These are phyloP conservation scores for Phanerochaete carnosa DNA, from an alignment of 768 basidiomycete species.

Conservation along the genomic window DNA sequence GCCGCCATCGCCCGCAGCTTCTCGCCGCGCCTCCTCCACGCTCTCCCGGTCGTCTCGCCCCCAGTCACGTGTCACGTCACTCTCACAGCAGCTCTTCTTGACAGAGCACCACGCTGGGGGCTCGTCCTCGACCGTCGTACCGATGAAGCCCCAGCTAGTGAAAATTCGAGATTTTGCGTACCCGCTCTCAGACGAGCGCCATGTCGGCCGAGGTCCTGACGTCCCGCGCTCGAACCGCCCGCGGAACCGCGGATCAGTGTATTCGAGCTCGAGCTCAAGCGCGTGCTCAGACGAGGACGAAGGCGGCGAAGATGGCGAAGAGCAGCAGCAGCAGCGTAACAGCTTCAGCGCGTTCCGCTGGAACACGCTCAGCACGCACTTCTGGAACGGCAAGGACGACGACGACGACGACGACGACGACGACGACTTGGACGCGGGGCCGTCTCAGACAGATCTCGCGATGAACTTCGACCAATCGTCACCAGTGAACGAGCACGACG, in stretches of 20 bases:
- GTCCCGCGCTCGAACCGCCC: conserved; percentile 38
- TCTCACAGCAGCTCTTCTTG: conserved; percentile 28
- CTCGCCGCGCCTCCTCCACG: conserved; percentile 39
- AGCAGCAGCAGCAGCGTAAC: conserved; percentile 22
- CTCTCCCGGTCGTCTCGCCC: conserved; percentile 30
- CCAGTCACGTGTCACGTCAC: conserved; percentile 36
- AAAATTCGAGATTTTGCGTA: conserved; percentile 53
- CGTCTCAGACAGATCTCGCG: conserved; percentile 42
- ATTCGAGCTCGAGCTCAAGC: conserved; percentile 18
- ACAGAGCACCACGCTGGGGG: conserved; percentile 29
- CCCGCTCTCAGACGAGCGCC: conserved; percentile 38
- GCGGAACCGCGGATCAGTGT: conserved; percentile 27
- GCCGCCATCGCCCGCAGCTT: conserved; percentile 54
- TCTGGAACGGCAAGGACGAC: conserved; percentile 30
- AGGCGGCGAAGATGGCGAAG: conserved; percentile 22
- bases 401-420: not conserved
- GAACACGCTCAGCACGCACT: conserved; percentile 33
- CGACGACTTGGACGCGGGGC: conserved; percentile 20
- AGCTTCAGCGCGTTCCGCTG: conserved; percentile 41
- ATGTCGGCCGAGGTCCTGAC: conserved; percentile 38
- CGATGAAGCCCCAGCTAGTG: conserved; percentile 24
- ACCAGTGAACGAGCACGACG: conserved; percentile 29
- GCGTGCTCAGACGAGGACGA: conserved; percentile 21
- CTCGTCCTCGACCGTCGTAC: conserved; percentile 23
- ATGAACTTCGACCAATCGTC: conserved; percentile 40